Evolutionary conservation across 2,329 filamentous ascomycete genomes (phyloP), one percentile per base, ranked within the genome.

Genomic region (Leptographium radiaticola): DNA sequence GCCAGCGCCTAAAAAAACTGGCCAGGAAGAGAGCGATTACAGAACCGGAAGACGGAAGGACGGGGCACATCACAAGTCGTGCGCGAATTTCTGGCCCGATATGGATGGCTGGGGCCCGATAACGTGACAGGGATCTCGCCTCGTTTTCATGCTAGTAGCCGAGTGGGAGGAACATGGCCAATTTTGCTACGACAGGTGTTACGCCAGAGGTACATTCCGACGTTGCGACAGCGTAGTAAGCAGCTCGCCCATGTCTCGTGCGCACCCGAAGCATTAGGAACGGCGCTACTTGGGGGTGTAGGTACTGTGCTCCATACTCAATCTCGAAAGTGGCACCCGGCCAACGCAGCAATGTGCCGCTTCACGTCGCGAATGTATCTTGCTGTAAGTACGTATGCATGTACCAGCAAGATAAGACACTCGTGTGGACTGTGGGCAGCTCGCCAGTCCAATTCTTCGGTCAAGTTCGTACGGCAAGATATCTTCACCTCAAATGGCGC

Each of bases 41-140:
- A 40, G 49, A 43, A 42, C 44, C 55, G 53, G 56, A 53, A 53
- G 56, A 52, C 51, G 53, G 55, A 53, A 56, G 42, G 16, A n/a
- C 45, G 16, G 31, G 30, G 33, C 33, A 31, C 36, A 45, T 49
- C 48, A 31, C 46, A 18, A 18, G 15, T 46, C 12, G 50, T 57
- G 56, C 56, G 56, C 56, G 56, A 57, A 58, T 57, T 58, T 57
- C 53, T 45, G 42, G n/a, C 36, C 49, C 34, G 48, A 38, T 38
- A 49, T 20, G 34, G 38, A 51, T 38, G 49, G 25, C 25, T 25
- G 25, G 25, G 39, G n/a, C 38, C 25, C 33, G 50, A 39, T 45
- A 39, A 52, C 49, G 49, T 43, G 51, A 53, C 55, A 55, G 51
- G 55, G 55, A 56, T 58, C 30, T 33, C 49, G 54, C 46, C 43